phyloP scores from a whole-genome alignment of 345 rosid genomes.

The Eucalyptus marginata region DNA sequence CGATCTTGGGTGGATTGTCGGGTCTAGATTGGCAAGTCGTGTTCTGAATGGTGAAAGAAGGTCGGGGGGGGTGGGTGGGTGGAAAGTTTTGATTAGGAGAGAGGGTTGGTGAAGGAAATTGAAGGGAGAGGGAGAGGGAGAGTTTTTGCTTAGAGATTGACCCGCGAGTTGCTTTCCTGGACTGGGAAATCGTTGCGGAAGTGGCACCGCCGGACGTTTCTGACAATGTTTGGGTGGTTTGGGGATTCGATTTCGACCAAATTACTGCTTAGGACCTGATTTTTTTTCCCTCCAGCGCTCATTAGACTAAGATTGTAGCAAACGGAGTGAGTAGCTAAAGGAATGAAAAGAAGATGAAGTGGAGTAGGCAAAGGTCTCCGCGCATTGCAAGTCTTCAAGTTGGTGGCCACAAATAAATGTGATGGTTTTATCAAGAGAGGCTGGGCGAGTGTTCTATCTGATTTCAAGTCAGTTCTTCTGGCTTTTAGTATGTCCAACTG shows the following conservation, averaged over 20 bases:
- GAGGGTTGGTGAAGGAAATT: background rate
- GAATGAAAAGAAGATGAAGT: background rate
- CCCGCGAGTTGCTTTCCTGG: background rate
- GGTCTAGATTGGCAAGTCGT: background rate
- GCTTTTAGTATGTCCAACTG: background rate
- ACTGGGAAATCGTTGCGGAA: background rate
- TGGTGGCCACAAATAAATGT: background rate
- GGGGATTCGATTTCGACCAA: background rate
- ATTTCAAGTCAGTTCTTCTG: background rate
- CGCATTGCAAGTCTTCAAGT: background rate
- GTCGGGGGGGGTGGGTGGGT: background rate
- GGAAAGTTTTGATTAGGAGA: background rate
- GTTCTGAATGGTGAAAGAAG: background rate
- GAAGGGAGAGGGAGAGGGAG: background rate
- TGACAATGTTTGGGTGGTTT: background rate
- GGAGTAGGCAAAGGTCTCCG: background rate
- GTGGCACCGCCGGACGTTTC: background rate
- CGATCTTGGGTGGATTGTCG: background rate
- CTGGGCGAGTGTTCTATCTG: background rate
- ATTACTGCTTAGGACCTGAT: background rate
- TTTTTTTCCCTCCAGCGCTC: background rate
- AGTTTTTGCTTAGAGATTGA: background rate
- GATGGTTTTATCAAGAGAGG: background rate
- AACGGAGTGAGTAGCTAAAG: background rate
- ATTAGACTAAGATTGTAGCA: background rate